These are phyloP conservation scores for Coelastrella sp. DNA, from an alignment of 139 green algal genomes.

Conservation along the genomic window DNA sequence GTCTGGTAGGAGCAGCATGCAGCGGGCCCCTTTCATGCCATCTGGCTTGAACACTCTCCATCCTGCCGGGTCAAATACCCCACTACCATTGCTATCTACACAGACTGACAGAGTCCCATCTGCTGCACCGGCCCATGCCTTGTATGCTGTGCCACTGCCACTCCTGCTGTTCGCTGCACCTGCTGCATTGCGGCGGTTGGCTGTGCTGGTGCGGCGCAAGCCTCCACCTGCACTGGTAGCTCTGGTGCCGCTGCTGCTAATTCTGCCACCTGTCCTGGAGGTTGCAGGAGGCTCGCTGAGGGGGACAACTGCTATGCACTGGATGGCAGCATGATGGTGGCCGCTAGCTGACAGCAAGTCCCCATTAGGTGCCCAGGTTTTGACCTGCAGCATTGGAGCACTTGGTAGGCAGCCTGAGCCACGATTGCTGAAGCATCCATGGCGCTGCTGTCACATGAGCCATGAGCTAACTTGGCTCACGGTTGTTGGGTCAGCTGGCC, in stretches of 20 bases:
- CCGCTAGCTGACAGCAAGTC: constrained; percentile 44
- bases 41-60: constrained; percentile 25
- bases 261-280: not conserved
- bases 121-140: constrained; percentile 39
- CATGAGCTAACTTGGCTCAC: no score
- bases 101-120: constrained; percentile 46
- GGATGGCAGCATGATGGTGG: not conserved
- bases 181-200: not conserved
- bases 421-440: no score
- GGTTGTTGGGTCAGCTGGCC: no score
- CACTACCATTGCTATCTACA: not conserved
- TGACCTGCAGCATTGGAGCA: constrained; percentile 39
- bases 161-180: not conserved
- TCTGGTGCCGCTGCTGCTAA: constrained; percentile 7
- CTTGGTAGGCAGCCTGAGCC: no score
- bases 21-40: constrained; percentile 18
- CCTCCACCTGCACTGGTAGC: not conserved
- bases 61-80: not conserved
- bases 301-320: not conserved
- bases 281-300: not conserved
- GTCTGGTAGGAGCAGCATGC: constrained; percentile 41
- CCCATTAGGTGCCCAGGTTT: constrained; percentile 34
- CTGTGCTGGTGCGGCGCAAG: not conserved
- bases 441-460: no score
- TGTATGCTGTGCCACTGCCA: not conserved